Evolutionary conservation across 2,329 filamentous ascomycete genomes (phyloP).

Genomic region (Emergomyces pasteurianus): DNA sequence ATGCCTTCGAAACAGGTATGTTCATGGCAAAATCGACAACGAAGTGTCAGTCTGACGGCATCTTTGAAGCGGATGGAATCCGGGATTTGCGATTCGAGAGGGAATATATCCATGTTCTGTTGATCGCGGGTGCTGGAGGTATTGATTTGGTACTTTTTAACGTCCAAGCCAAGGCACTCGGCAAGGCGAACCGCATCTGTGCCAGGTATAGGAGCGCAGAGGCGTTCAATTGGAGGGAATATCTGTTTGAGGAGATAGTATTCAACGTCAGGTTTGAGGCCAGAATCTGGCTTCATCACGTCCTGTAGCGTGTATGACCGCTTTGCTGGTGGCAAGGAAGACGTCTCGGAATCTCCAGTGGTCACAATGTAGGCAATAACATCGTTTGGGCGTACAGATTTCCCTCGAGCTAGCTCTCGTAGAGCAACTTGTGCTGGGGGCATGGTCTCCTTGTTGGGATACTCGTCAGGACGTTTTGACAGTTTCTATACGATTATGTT

Average conservation of each 20-base stretch:
- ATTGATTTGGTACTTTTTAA: conserved; percentile 69
- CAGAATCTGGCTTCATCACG: conserved; percentile 63
- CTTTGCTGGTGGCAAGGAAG: conserved; percentile 57
- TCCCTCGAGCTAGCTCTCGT: conserved; percentile 74
- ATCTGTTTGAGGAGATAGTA: conserved; percentile 99
- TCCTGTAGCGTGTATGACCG: conserved; percentile 82
- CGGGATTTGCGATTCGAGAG: conserved; percentile 86
- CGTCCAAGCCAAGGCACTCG: conserved; percentile 85
- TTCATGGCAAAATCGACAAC: conserved; percentile 69
- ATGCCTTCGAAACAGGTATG: conserved; percentile 68
- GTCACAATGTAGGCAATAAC: conserved; percentile 96
- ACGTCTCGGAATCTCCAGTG: conserved; percentile 49
- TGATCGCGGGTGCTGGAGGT: conserved; percentile 43
- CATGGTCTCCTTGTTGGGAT: conserved; percentile 90
- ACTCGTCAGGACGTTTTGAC: conserved; percentile 84
- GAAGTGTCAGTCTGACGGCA: conserved; percentile 62
- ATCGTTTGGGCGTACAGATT: conserved; percentile 80
- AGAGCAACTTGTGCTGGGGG: conserved; percentile 93
- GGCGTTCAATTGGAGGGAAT: conserved; percentile 90
- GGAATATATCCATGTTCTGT: conserved; percentile 61
- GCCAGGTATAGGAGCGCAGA: conserved; percentile 88
- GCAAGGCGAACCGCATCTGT: conserved; percentile 84
- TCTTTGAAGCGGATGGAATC: conserved; percentile 82
- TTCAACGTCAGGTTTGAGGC: conserved; percentile 78
- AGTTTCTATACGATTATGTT: conserved; percentile 50